Conservation (phyloP, 2,329 filamentous ascomycete genomes). For the Sporothrix inflata region DNA sequence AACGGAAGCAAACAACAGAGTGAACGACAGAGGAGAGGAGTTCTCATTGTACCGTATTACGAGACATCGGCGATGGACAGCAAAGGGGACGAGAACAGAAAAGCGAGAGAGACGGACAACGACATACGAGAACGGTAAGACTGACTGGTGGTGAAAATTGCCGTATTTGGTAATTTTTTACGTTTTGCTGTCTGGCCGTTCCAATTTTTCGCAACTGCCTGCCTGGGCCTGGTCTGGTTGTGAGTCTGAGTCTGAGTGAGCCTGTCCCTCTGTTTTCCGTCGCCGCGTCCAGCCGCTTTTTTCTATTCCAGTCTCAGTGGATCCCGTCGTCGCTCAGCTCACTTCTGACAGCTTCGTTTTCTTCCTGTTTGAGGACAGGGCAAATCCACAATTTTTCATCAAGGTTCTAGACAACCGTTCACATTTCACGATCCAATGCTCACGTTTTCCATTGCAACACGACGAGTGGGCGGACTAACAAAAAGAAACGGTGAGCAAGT, state of each 20-base stretch:
- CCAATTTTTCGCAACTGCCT: background rate
- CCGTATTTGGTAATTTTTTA: background rate
- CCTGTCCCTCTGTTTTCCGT: background rate
- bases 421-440: conserved; percentile 2
- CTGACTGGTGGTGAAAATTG: background rate
- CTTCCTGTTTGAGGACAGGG: background rate
- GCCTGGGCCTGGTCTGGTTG: background rate
- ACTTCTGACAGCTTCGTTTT: background rate
- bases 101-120: too few relatives aligned
- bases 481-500: conserved; percentile 10
- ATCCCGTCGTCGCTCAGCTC: background rate
- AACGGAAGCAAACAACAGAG: background rate
- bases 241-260: background rate
- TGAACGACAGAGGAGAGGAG: background rate
- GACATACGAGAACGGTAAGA: too few relatives aligned
- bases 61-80: background rate
- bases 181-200: background rate
- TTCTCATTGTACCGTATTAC: background rate
- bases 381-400: conserved; percentile 5
- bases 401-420: background rate
- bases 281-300: conserved; percentile 17
- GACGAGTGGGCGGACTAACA: background rate
- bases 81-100: too few relatives aligned
- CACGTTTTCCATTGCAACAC: conserved; percentile 4
- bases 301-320: conserved; percentile 4